Conservation (phyloP, 352 stramenopile species). For the Phytopythium litorale region DNA sequence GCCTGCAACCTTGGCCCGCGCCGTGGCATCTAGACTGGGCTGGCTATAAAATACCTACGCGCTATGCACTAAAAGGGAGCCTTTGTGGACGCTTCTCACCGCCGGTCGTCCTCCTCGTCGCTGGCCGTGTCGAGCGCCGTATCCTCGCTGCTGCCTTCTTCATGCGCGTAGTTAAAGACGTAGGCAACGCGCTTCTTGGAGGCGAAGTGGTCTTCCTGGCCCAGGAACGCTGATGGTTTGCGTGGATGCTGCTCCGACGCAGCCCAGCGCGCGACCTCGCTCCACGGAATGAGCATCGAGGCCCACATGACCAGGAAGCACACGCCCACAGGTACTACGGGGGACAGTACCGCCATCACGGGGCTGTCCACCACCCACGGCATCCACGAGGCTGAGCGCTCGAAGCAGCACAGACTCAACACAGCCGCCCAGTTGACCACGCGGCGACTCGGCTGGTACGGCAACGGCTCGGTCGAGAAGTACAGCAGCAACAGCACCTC, state of each 20-base stretch:
- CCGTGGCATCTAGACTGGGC: not conserved
- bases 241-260: constrained; percentile 1
- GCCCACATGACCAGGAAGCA: constrained; percentile 39
- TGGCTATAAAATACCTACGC: constrained; percentile 1
- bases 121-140: constrained; percentile 7
- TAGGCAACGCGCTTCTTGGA: constrained; percentile 2
- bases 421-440: constrained; percentile 33
- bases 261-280: constrained; percentile 21
- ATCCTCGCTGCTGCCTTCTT: constrained; percentile 7
- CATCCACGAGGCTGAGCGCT: constrained; percentile 18
- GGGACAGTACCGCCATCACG: constrained; percentile 22
- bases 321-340: constrained; percentile 23
- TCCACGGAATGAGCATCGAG: constrained; percentile 41
- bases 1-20: not conserved
- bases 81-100: not conserved
- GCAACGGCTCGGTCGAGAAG: constrained; percentile 33
- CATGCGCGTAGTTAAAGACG: not conserved
- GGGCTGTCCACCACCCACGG: constrained; percentile 12
- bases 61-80: not conserved
- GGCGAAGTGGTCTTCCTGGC: not conserved
- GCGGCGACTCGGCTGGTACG: constrained; percentile 40
- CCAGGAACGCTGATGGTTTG: constrained; percentile 5
- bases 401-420: constrained; percentile 22
- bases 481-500: constrained; percentile 60
- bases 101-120: constrained; percentile 5